phyloP scores from a whole-genome alignment of 1,139 yeast species.

The Saccharomyces pastorianus region DNA sequence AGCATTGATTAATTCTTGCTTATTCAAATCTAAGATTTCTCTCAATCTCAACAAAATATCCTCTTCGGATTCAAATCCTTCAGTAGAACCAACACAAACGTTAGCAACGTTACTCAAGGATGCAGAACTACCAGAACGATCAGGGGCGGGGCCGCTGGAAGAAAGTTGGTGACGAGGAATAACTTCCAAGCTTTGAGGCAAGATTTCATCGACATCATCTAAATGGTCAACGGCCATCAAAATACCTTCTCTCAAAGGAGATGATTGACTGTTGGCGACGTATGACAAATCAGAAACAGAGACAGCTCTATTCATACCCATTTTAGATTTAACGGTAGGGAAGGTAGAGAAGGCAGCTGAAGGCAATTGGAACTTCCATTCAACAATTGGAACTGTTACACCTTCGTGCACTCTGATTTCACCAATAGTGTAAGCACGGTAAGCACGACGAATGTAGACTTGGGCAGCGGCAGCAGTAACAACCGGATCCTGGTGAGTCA shows the following conservation, averaged over 20 bases:
- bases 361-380: slow-evolving; percentile 90
- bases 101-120: slow-evolving; percentile 70
- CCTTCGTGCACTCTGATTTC: slow-evolving; percentile 56
- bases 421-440: slow-evolving; percentile 88
- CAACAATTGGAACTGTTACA: slow-evolving; percentile 51
- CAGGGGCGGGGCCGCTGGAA: slow-evolving; percentile 37
- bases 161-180: slow-evolving; percentile 42
- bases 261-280: slow-evolving; percentile 57
- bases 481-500: slow-evolving; percentile 75
- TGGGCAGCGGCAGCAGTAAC: slow-evolving; percentile 95
- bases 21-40: slow-evolving; percentile 60
- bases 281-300: slow-evolving; percentile 89
- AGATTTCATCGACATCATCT: slow-evolving; percentile 82
- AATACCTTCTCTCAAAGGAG: slow-evolving; percentile 76
- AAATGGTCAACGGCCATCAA: slow-evolving; percentile 74
- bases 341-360: slow-evolving; percentile 64
- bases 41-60: slow-evolving; percentile 56
- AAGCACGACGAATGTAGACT: slow-evolving; percentile 92
- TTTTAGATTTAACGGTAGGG: slow-evolving; percentile 42
- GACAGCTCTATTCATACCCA: slow-evolving; percentile 69
- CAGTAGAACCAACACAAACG: slow-evolving; percentile 64
- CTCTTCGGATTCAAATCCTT: slow-evolving; percentile 65
- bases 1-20: slow-evolving; percentile 59
- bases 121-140: slow-evolving; percentile 37
- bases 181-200: slow-evolving; percentile 66